Percentiles rank a stretch among this genome's conserved stretches.
phyloP scores from a whole-genome alignment of 805 yeast genomes.

The Diddensiella santjacobensis region DNA sequence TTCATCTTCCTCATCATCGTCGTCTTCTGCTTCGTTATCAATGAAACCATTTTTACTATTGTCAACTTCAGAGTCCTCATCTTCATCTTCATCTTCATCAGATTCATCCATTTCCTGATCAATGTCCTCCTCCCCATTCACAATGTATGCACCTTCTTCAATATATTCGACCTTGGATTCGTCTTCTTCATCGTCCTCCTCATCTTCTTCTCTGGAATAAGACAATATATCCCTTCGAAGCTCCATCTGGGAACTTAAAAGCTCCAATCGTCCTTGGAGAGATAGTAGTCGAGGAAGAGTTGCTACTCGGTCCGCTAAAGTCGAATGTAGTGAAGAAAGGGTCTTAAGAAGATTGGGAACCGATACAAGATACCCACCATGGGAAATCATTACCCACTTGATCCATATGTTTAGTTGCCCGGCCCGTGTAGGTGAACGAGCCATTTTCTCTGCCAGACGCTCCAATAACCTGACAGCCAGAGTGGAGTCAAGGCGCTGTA shows the following conservation, averaged over 20 bases:
- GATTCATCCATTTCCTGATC: slow-evolving; percentile 33
- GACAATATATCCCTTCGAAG: slow-evolving; percentile 51
- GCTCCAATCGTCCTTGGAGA: slow-evolving; percentile 79
- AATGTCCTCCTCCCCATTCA: slow-evolving; percentile 46
- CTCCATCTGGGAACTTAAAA: slow-evolving; percentile 70
- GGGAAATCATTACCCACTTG: slow-evolving; percentile 70
- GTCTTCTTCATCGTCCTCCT: slow-evolving; percentile 28
- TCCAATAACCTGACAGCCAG: slow-evolving; percentile 45
- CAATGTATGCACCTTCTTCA: slow-evolving; percentile 39
- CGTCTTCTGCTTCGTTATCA: slow-evolving; percentile 27
- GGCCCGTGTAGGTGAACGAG: slow-evolving; percentile 53
- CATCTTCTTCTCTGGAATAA: slow-evolving; percentile 38
- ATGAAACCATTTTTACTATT: slow-evolving; percentile 31
- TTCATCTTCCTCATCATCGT: slow-evolving; percentile 30
- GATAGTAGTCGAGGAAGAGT: slow-evolving; percentile 66
- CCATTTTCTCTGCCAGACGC: slow-evolving; percentile 43
- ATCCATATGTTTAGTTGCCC: slow-evolving; percentile 62
- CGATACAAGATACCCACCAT: slow-evolving; percentile 60
- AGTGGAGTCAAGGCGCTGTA: slow-evolving; percentile 48
- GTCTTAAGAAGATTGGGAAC: slow-evolving; percentile 51
- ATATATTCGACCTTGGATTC: slow-evolving; percentile 36
- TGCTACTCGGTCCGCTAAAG: slow-evolving; percentile 53
- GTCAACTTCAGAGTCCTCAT: slow-evolving; percentile 37
- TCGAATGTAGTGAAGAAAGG: slow-evolving; percentile 53
- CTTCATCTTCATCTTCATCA: slow-evolving; percentile 44